Base-by-base conservation (phyloP, 768 basidiomycete genomes). In the Boletus tomentosulus region DNA sequence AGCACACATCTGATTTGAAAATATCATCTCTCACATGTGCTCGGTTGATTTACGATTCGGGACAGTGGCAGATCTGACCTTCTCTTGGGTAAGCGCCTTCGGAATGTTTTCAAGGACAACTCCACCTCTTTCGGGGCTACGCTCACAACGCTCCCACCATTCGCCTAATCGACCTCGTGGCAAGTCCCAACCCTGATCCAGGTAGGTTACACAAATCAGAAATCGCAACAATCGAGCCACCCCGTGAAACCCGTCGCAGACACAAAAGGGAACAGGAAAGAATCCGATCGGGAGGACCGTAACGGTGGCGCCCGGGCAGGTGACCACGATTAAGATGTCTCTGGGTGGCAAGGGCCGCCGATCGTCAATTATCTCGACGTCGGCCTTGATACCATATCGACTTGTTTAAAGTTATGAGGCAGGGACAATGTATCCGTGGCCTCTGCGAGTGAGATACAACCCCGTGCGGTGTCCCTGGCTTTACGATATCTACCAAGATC, bases 1-100 rank as follows among this genome's bases (percentile, higher is more conserved):
- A 71, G 70, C 38, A 61, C 44, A 38, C 54, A 51, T 63, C 65
- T 61, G 61, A 70, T 70, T 64, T 71, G 66, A 66, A 68, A 66
- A 65, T 62, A 50, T 58, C 54, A 55, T 56, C 54, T 50, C 60
- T 61, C 68, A 70, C 70, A 61, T 72, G 70, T 54, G 57, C 60
- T 63, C 64, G 56, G 68, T 42, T 38, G 58, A 51, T 58, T 57
- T 72, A 63, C 59, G 22, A 56, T 70, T 62, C 57, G 16, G 59
- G 60, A 60, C 50, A 60, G 53, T 44, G 56, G 57, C 46, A 57
- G 63, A 70, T 68, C 57, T 62, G 64, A 41, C 46, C 56, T 60
- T 66, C 57, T 47, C 59, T 65, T 70, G 47, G 46, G 60, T 53
- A 58, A 63, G 46, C 33, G 53, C 50, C 39, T 54, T 49, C 50